These are phyloP conservation scores for Penicillium fimorum DNA, from an alignment of 495 filamentous ascomycete species.

Conservation along the genomic window DNA sequence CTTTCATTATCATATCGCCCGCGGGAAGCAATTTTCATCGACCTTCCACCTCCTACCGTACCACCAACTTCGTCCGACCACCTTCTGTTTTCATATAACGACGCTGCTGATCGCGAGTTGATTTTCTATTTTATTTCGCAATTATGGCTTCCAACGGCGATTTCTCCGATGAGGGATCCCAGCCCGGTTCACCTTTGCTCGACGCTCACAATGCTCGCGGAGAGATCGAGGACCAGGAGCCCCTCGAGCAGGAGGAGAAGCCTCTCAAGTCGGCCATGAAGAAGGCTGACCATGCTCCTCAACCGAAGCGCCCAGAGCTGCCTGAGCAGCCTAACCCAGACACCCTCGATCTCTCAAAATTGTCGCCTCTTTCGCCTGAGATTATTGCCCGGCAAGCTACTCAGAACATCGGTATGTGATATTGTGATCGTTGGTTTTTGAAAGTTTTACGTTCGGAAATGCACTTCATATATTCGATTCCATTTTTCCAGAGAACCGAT, in stretches of 20 bases:
- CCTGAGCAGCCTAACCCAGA: constrained; percentile 89
- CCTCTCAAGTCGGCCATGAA: constrained; percentile 67
- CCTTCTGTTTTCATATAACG: constrained; percentile 15
- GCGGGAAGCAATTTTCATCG: constrained; percentile 44
- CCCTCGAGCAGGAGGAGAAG: constrained; percentile 48
- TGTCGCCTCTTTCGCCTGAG: constrained; percentile 87
- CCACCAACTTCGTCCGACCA: constrained; percentile 19
- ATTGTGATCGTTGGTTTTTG: background rate
- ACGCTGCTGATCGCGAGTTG: constrained; percentile 20
- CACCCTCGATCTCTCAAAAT: constrained; percentile 70
- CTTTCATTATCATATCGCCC: constrained; percentile 45
- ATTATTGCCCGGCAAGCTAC: constrained; percentile 97
- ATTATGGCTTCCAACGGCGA: constrained; percentile 66
- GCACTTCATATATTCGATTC: background rate
- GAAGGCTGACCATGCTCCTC: constrained; percentile 50
- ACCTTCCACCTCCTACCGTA: constrained; percentile 24
- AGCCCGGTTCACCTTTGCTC: constrained; percentile 58
- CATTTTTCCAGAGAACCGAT: background rate
- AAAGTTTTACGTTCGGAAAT: background rate
- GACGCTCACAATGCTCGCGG: constrained; percentile 52
- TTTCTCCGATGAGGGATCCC: constrained; percentile 59
- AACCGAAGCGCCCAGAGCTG: constrained; percentile 58
- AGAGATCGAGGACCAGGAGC: constrained; percentile 53
- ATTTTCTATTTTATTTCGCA: constrained; percentile 28
- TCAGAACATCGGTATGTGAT: constrained; percentile 84